These are phyloP conservation scores for Podaxis pistillaris DNA, from an alignment of 768 basidiomycete genomes.

Conservation along the genomic window DNA sequence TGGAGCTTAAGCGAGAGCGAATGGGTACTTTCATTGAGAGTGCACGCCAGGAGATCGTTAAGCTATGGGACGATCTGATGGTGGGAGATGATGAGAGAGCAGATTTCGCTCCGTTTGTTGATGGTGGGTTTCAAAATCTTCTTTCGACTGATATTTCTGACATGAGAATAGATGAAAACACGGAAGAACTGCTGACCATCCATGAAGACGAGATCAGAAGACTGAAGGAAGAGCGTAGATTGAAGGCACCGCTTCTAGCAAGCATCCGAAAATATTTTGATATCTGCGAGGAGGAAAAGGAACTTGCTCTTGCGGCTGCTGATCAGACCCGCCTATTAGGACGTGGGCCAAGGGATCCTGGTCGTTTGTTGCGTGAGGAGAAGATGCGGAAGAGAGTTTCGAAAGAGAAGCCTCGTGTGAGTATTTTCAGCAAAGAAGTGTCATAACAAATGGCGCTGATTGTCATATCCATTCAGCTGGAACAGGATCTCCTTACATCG, in stretches of 20 bases:
- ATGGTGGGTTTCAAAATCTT: constrained; percentile 51
- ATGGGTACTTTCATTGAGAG: constrained; percentile 84
- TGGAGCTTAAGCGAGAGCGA: constrained; percentile 82
- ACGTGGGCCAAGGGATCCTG: constrained; percentile 79
- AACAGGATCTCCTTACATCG: constrained; percentile 75
- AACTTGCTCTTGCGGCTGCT: constrained; percentile 74
- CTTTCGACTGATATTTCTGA: constrained; percentile 7
- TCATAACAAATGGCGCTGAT: not conserved
- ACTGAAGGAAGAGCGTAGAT: constrained; percentile 78
- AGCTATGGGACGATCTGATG: constrained; percentile 86
- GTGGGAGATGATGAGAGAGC: constrained; percentile 78
- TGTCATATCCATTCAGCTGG: constrained; percentile 53
- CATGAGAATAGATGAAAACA: constrained; percentile 66
- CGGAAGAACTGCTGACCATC: constrained; percentile 79
- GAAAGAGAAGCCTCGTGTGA: constrained; percentile 89
- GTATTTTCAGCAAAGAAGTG: constrained; percentile 23
- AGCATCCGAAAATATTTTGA: constrained; percentile 87
- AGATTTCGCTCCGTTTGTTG: constrained; percentile 78
- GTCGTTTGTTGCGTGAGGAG: constrained; percentile 86
- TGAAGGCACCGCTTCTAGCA: constrained; percentile 73
- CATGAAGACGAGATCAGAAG: constrained; percentile 85
- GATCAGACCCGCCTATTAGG: constrained; percentile 84
- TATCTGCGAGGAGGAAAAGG: constrained; percentile 86
- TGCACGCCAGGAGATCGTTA: constrained; percentile 77
- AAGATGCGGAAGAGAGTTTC: constrained; percentile 94